phyloP scores from a whole-genome alignment of 177 flowering plant genomes.

The Vitis hybrid region DNA sequence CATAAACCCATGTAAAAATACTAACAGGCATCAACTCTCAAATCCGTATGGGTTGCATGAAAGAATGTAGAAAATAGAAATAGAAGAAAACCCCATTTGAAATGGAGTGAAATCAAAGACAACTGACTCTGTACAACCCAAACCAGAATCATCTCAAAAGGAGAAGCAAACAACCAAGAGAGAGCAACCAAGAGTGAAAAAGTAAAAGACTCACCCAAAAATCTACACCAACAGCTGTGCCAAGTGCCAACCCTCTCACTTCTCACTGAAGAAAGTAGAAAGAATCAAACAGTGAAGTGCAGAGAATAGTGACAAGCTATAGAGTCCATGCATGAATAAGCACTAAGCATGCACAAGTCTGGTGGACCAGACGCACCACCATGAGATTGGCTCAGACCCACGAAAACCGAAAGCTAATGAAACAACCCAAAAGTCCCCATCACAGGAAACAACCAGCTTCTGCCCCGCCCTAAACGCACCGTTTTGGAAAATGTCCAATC shows the following conservation, averaged over 20 bases:
- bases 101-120: not conserved
- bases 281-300: not conserved
- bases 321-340: not conserved
- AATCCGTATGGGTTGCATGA: not conserved
- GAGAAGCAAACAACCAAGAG: not conserved
- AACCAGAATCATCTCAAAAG: not conserved
- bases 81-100: slow-evolving; percentile 1
- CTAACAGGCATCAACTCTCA: too few species aligned
- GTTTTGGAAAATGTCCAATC: too few species aligned
- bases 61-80: not conserved
- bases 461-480: too few species aligned
- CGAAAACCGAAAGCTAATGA: slow-evolving; percentile 8
- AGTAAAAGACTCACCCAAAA: not conserved
- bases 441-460: not conserved
- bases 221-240: not conserved
- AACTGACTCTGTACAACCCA: not conserved
- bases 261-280: not conserved
- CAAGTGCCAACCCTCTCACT: not conserved
- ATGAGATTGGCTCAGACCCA: not conserved
- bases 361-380: not conserved
- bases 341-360: not conserved
- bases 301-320: not conserved
- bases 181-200: slow-evolving; percentile 1
- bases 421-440: not conserved
- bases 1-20: not conserved